These are phyloP conservation scores for Cercospora sp. DNA, from an alignment of 2,329 filamentous ascomycete species.

Conservation along the genomic window DNA sequence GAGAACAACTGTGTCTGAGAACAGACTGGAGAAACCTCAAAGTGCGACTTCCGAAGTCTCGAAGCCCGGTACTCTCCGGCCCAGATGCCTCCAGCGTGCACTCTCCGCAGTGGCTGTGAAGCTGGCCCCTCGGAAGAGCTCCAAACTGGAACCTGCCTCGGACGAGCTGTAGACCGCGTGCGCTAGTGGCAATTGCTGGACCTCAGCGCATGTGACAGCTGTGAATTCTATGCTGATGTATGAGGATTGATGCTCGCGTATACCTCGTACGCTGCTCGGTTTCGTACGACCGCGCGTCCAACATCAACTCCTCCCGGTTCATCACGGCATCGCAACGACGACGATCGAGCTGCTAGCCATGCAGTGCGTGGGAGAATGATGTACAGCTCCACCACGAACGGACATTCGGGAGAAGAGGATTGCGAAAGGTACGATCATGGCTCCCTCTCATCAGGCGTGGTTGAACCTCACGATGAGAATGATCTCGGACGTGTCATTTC, in stretches of 20 bases:
- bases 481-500: not conserved
- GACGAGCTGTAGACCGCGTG: not conserved
- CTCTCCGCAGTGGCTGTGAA: conserved; percentile 5
- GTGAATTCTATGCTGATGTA: not conserved
- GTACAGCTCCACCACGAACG: not conserved
- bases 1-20: not conserved
- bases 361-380: not conserved
- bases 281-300: not conserved
- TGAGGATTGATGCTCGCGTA: not conserved
- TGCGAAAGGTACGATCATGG: not conserved
- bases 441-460: too few species aligned
- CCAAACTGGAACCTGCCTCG: not conserved
- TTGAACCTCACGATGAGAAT: too few species aligned
- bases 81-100: not conserved
- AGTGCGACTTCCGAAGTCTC: not conserved
- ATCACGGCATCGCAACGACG: not conserved
- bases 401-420: not conserved
- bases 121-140: conserved; percentile 4
- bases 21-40: not conserved
- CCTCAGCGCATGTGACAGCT: conserved; percentile 1
- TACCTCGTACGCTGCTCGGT: not conserved
- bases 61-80: conserved; percentile 3
- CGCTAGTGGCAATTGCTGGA: conserved; percentile 2
- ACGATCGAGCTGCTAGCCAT: not conserved
- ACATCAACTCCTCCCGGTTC: not conserved